phyloP scores from a whole-genome alignment of 2,329 filamentous ascomycete species.

The Paramyrothecium roridum region DNA sequence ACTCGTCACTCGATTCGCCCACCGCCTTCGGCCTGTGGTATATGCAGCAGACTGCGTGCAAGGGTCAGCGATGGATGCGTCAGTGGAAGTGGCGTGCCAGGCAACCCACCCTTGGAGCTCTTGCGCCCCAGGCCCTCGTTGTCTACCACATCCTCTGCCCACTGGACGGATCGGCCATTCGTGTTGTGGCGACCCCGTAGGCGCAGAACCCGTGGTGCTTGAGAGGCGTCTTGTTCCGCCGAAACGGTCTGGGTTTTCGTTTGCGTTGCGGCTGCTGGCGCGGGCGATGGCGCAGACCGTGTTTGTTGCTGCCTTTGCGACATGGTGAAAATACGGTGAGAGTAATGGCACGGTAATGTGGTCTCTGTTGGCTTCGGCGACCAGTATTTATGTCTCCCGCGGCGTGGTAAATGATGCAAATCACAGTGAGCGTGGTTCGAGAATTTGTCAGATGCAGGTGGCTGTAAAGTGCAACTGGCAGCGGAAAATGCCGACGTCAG shows the following conservation, averaged over 20 bases:
- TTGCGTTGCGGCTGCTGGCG: constrained; percentile 11
- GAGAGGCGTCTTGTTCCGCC: neutral
- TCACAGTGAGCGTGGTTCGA: neutral
- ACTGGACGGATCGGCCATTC: constrained; percentile 68
- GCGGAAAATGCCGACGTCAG: neutral
- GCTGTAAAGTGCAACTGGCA: neutral
- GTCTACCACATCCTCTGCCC: constrained; percentile 90
- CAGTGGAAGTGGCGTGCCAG: neutral
- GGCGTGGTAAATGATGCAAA: too few relatives aligned
- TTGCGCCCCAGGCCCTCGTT: constrained; percentile 95
- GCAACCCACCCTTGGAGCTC: constrained; percentile 76
- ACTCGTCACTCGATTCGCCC: constrained; percentile 76
- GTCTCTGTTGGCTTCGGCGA: too few relatives aligned
- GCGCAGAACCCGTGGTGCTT: constrained; percentile 40
- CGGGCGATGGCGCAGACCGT: constrained; percentile 16
- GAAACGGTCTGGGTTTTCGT: constrained; percentile 31
- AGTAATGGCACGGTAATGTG: neutral
- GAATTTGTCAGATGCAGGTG: neutral
- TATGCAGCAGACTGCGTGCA: constrained; percentile 85
- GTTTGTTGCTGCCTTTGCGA: constrained; percentile 23
- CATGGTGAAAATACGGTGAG: constrained; percentile 13
- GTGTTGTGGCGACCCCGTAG: constrained; percentile 46
- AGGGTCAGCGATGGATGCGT: neutral
- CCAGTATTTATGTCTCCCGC: too few relatives aligned
- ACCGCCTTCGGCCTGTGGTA: constrained; percentile 83